phyloP scores from a whole-genome alignment of 2,329 filamentous ascomycete species.

The Fusarium citri region DNA sequence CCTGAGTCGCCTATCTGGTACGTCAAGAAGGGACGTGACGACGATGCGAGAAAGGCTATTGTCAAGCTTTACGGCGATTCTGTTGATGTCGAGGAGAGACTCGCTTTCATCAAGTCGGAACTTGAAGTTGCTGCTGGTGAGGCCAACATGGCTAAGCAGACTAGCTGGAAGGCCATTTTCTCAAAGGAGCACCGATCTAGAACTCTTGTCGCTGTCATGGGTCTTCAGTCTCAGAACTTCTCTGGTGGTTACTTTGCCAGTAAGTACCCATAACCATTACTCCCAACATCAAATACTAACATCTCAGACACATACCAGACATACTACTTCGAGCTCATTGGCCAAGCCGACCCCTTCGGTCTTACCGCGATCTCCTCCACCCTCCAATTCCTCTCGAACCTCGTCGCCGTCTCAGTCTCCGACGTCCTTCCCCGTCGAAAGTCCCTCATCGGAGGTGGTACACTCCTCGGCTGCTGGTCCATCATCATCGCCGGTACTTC shows the following conservation, averaged over 20 bases:
- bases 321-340: constrained; percentile 49
- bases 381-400: constrained; percentile 46
- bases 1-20: constrained; percentile 48
- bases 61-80: constrained; percentile 40
- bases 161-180: constrained; percentile 48
- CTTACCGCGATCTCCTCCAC: constrained; percentile 48
- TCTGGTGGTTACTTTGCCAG: constrained; percentile 49
- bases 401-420: constrained; percentile 40
- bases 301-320: constrained; percentile 46
- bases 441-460: constrained; percentile 43
- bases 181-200: constrained; percentile 46
- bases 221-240: constrained; percentile 47
- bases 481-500: constrained; percentile 46
- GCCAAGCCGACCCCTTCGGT: constrained; percentile 46
- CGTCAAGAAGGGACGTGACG: constrained; percentile 45
- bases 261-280: constrained; percentile 3
- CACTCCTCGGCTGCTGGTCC: constrained; percentile 45
- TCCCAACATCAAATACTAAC: background rate
- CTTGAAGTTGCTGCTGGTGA: constrained; percentile 43
- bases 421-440: constrained; percentile 45
- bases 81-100: constrained; percentile 40
- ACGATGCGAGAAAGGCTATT: constrained; percentile 46
- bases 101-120: constrained; percentile 45
- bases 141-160: constrained; percentile 41
- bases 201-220: constrained; percentile 45